Evolutionary conservation across 2,329 filamentous ascomycete species (phyloP).

Genomic region (Hymenoscyphus linearis): DNA sequence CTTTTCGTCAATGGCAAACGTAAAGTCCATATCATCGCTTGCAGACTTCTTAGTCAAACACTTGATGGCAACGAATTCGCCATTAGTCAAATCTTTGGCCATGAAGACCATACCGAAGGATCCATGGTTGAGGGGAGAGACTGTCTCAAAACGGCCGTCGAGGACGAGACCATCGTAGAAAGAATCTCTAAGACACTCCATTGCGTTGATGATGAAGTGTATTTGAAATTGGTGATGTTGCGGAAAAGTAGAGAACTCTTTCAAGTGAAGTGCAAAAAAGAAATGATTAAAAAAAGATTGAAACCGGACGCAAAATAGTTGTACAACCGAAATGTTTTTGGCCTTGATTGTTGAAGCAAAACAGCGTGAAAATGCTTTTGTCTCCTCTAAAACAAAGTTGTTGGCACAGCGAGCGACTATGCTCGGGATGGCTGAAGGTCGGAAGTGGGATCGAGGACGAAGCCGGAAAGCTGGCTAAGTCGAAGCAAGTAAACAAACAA

Average conservation of each 20-base stretch:
- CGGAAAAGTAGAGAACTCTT: slow-evolving; percentile 6
- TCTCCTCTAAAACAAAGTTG: slow-evolving; percentile 33
- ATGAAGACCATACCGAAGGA: slow-evolving; percentile 99
- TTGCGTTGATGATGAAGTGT: slow-evolving; percentile 30
- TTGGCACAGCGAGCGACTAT: slow-evolving; percentile 30
- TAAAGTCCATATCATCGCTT: slow-evolving; percentile 45
- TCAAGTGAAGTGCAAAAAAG: slow-evolving; percentile 12
- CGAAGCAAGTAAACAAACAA: slow-evolving; percentile 27
- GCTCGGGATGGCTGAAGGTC: slow-evolving; percentile 23
- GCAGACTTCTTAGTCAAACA: slow-evolving; percentile 81
- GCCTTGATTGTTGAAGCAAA: slow-evolving; percentile 23
- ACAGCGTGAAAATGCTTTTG: slow-evolving; percentile 31
- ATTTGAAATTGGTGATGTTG: slow-evolving; percentile 3
- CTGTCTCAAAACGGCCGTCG: slow-evolving; percentile 82
- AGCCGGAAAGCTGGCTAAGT: slow-evolving; percentile 15
- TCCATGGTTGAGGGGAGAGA: slow-evolving; percentile 94
- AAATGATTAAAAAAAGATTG: slow-evolving; percentile 20
- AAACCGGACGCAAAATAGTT: slow-evolving; percentile 25
- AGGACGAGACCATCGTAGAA: slow-evolving; percentile 77
- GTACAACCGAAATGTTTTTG: slow-evolving; percentile 32
- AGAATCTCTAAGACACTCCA: slow-evolving; percentile 84
- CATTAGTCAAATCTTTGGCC: slow-evolving; percentile 72
- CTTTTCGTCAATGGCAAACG: slow-evolving; percentile 72
- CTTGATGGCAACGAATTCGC: slow-evolving; percentile 87
- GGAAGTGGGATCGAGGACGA: slow-evolving; percentile 14